Conservation (phyloP, 306 rosid species). For the apple (Malus domestica) region DNA sequence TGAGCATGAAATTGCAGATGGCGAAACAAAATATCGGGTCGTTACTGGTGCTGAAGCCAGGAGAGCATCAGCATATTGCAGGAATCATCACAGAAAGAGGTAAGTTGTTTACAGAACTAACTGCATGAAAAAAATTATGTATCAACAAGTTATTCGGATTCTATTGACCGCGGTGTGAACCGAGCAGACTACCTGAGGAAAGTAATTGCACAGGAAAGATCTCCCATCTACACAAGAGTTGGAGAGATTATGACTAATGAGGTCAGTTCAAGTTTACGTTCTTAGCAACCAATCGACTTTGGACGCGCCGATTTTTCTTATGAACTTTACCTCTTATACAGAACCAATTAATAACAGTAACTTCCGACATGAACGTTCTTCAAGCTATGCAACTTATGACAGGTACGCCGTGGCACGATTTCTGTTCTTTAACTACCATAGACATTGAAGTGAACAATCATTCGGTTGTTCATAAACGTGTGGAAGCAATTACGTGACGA, state of each 20-base stretch:
- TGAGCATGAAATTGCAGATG: conserved; percentile 48
- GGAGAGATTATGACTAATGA: conserved; percentile 80
- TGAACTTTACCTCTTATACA: conserved; percentile 23
- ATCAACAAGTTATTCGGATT: not conserved
- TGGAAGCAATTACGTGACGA: not conserved
- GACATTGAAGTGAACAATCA: not conserved
- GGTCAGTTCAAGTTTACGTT: conserved; percentile 34
- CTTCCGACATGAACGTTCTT: conserved; percentile 70
- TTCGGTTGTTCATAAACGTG: not conserved
- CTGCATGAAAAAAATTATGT: not conserved
- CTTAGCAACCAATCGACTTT: not conserved
- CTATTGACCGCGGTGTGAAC: conserved; percentile 10
- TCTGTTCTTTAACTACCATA: not conserved
- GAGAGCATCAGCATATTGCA: conserved; percentile 42
- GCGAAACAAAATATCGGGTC: conserved; percentile 69
- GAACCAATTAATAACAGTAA: conserved; percentile 60
- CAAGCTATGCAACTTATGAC: conserved; percentile 90
- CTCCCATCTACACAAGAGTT: conserved; percentile 55
- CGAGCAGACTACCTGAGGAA: conserved; percentile 58
- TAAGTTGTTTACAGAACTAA: conserved; percentile 13
- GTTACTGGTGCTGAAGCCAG: conserved; percentile 70
- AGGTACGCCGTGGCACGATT: conserved; percentile 30
- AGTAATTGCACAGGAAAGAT: conserved; percentile 72
- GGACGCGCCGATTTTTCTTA: not conserved
- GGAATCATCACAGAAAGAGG: conserved; percentile 96